Percentiles rank a stretch among this genome's conserved stretches.
phyloP scores from a whole-genome alignment of 2,329 filamentous ascomycete genomes.

The Colletotrichum sp. region DNA sequence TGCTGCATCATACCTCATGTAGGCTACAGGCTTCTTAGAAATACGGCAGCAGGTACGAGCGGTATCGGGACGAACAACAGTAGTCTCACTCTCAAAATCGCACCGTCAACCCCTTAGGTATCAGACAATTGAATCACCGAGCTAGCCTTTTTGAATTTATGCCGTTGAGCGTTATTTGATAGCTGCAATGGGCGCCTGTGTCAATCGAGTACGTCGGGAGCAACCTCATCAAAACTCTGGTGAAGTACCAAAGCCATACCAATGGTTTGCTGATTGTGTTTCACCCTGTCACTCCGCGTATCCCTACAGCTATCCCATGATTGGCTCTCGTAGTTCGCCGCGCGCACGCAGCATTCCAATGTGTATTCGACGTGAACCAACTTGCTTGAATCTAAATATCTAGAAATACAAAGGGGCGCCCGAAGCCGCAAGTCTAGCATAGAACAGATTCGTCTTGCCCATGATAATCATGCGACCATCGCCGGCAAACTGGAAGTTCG shows the following conservation, averaged over 20 bases:
- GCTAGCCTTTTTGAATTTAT: no score
- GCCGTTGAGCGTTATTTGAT: no score
- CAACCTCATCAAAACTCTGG: background rate
- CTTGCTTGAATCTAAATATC: no score
- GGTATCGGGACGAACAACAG: background rate
- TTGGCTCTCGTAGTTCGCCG: no score
- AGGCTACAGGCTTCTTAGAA: background rate
- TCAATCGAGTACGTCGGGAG: rapidly evolving
- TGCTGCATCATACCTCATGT: background rate
- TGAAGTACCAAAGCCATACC: background rate
- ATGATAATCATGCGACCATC: slow-evolving; percentile 39
- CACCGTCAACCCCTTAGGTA: no score
- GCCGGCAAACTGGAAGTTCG: slow-evolving; percentile 52
- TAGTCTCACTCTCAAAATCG: background rate
- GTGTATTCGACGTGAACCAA: no score
- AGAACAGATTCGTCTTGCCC: slow-evolving; percentile 38
- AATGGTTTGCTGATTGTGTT: background rate
- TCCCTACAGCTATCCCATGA: no score
- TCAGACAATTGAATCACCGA: no score
- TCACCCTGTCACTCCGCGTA: no score
- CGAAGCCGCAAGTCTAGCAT: slow-evolving; percentile 30
- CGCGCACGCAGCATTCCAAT: no score
- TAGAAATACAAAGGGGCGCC: background rate
- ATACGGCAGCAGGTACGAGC: background rate
- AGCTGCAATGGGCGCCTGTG: no score